Evolutionary conservation across 768 basidiomycete species (phyloP).

Genomic region (Macrolepiota dolichaula): DNA sequence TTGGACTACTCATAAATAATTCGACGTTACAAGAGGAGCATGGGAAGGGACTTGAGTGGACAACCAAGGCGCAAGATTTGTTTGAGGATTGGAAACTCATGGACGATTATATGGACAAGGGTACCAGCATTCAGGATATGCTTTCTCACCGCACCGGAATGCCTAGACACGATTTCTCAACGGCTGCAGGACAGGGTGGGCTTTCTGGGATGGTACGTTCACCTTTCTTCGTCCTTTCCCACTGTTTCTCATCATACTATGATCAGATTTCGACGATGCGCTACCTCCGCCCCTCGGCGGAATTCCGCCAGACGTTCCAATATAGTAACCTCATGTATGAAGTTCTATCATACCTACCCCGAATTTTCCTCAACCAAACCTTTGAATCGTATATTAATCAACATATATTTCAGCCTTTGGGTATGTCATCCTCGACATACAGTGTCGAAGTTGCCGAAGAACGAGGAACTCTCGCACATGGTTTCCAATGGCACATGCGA

Average conservation of each 20-base stretch:
- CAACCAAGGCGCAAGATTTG: constrained; percentile 31
- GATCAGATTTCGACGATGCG: constrained; percentile 32
- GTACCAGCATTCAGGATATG: constrained; percentile 37
- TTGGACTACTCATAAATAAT: constrained; percentile 37
- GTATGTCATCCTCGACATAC: constrained; percentile 38
- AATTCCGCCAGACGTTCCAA: constrained; percentile 37
- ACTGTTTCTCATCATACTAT: neutral
- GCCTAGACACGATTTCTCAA: constrained; percentile 41
- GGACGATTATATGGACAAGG: constrained; percentile 32
- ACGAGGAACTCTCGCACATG: constrained; percentile 31
- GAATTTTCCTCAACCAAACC: constrained; percentile 33
- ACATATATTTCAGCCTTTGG: constrained; percentile 34
- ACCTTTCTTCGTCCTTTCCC: neutral
- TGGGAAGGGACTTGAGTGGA: constrained; percentile 31
- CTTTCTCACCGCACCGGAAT: constrained; percentile 41
- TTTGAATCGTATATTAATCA: constrained; percentile 37
- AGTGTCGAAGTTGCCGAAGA: constrained; percentile 33
- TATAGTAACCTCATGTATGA: constrained; percentile 48
- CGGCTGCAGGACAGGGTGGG: constrained; percentile 24
- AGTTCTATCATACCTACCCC: constrained; percentile 35
- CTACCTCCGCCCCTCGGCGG: constrained; percentile 36
- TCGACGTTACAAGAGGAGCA: constrained; percentile 25
- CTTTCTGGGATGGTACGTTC: constrained; percentile 31
- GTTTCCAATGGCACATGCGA: constrained; percentile 31
- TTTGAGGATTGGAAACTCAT: constrained; percentile 35